Percentiles rank a stretch among this genome's conserved stretches.
phyloP scores from a whole-genome alignment of 768 basidiomycete species.

The Boletus fagicola region DNA sequence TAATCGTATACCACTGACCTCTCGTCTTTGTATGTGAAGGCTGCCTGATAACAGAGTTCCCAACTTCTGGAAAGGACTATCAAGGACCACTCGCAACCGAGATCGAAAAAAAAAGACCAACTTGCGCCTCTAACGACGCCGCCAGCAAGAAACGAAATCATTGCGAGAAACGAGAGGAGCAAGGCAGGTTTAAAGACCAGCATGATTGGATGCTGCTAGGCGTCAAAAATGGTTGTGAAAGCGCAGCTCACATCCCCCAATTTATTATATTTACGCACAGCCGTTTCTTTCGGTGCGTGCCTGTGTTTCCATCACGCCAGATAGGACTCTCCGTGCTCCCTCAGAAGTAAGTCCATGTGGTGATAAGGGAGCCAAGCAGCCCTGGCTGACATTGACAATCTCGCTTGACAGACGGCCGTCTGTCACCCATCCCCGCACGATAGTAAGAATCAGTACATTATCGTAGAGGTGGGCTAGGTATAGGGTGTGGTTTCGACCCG shows the following conservation, averaged over 20 bases:
- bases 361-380: no score
- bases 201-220: conserved; percentile 8
- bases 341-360: no score
- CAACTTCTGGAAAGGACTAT: background rate
- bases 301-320: no score
- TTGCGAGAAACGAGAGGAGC: conserved; percentile 14
- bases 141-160: conserved; percentile 7
- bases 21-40: background rate
- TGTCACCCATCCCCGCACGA: no score
- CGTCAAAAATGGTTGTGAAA: background rate
- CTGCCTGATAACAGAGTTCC: background rate
- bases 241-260: background rate
- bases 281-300: background rate
- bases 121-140: conserved; percentile 8
- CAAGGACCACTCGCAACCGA: background rate
- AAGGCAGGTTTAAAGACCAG: conserved; percentile 4
- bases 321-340: no score
- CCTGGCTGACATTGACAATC: no score
- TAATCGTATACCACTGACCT: conserved; percentile 6
- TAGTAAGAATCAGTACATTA: no score
- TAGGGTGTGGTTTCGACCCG: no score
- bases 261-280: conserved; percentile 12
- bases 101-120: background rate
- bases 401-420: no score
- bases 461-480: no score